Evolutionary conservation across 1,284 basidiomycete species (phyloP), one percentile per base, ranked within the genome.

Genomic region (Schizophyllum commune): DNA sequence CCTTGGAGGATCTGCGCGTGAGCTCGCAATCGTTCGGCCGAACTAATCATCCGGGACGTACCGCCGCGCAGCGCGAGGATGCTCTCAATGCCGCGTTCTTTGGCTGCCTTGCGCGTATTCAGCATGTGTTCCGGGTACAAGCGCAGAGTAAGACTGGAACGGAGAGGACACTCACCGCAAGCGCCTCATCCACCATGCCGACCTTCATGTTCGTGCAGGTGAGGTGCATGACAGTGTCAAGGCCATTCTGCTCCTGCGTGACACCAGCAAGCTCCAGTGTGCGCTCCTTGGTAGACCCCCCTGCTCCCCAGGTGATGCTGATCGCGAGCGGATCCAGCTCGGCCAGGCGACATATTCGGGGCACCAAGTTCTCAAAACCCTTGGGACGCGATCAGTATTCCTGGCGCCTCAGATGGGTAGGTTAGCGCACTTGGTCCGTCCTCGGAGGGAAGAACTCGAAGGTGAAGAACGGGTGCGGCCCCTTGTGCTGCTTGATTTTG

Each of bases 161-260:
- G 57, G 34, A 11, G 55, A 39, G 17, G 20, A 56, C 52, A 72
- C 39, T 47, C 17, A 47, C 39, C 76, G 61, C 70, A 56, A 99
- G 75, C 20, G 89, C 89, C 53, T 88, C 81, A 71, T 98, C 94
- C 5, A 99, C 86, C 75, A 88, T 86, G 21, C 91, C 92, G 65
- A 89, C 84, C 65, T 89, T 83, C 91, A 97, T 96, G 73, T 99
- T 99, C 20, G 97, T 99, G 77, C 97, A 99, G 17, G 97, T 99
- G 66, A 99, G 74, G 79, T 99, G 97, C 68, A 99, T 77, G 63
- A 98, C 85, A 0, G 94, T 93, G 70, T 95, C 91, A 56, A 92
- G 75, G 3, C 82, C 83, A 72, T 90, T 85, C 59, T 91, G 86
- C 7, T 78, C 74, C 71, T 92, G 84, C 60, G 86, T 83, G 67